These are phyloP conservation scores for Oxyria digyna DNA, from an alignment of 148 eudicot species.

Conservation along the genomic window DNA sequence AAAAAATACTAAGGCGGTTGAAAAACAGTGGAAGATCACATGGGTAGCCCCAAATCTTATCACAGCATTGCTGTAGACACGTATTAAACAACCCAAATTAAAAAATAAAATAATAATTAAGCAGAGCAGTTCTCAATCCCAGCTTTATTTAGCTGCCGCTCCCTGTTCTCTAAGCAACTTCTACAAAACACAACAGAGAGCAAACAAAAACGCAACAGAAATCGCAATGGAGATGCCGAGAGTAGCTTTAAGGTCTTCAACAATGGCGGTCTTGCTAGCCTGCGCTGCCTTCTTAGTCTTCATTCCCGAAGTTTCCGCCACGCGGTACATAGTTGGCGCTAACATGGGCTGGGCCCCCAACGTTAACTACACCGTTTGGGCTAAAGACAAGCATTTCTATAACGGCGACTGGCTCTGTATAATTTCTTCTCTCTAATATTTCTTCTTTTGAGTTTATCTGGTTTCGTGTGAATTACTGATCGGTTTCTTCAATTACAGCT, in stretches of 20 bases:
- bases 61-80: neutral
- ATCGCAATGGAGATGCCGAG: neutral
- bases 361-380: constrained; percentile 69
- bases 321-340: constrained; percentile 45
- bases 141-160: neutral
- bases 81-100: neutral
- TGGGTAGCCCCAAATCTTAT: neutral
- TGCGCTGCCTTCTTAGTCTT: constrained; percentile 22
- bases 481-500: neutral
- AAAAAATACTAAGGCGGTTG: neutral
- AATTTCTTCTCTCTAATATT: constrained; percentile 5
- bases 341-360: constrained; percentile 42
- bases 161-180: neutral
- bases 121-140: neutral
- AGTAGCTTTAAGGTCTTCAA: neutral
- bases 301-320: constrained; percentile 34
- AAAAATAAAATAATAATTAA: neutral
- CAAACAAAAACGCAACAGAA: neutral
- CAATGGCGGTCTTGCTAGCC: constrained; percentile 13
- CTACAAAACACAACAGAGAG: neutral
- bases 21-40: constrained; percentile 3
- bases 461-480: neutral
- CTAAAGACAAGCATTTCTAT: constrained; percentile 41
- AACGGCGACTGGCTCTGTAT: constrained; percentile 82
- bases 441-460: neutral